Percentiles rank a stretch among this genome's conserved stretches.
Evolutionary conservation across 208 protist species (phyloP).

Genomic region (Acanthamoeba royreba): DNA sequence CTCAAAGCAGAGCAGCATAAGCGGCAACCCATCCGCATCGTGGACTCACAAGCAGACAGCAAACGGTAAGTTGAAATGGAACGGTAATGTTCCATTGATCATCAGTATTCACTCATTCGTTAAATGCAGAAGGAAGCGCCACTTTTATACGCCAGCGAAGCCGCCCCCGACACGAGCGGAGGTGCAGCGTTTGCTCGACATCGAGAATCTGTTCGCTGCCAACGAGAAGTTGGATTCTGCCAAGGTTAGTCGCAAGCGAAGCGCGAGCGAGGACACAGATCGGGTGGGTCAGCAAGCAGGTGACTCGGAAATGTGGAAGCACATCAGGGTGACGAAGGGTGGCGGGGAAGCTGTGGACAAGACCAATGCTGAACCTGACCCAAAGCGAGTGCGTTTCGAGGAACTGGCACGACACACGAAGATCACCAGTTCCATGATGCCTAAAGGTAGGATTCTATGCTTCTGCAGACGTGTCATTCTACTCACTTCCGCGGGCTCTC

Average conservation of each 20-base stretch:
- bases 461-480: too few species aligned
- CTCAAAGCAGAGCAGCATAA: neutral
- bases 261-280: too few species aligned
- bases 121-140: neutral
- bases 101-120: too few species aligned
- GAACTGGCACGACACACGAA: neutral
- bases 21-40: neutral
- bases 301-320: constrained; percentile 23
- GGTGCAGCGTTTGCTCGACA: constrained; percentile 27
- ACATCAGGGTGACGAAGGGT: neutral
- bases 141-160: neutral
- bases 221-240: neutral
- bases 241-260: neutral
- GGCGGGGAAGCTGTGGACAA: neutral
- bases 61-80: neutral
- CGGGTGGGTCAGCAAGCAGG: too few species aligned
- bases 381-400: neutral
- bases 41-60: neutral
- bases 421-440: too few species aligned
- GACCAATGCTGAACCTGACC: too few species aligned
- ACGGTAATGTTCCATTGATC: too few species aligned
- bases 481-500: too few species aligned
- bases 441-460: neutral
- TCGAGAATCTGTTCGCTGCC: neutral
- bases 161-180: constrained; percentile 4